Percentiles rank a stretch among this genome's conserved stretches.
Conservation (phyloP, 768 basidiomycete species). For the Suillus subluteus region DNA sequence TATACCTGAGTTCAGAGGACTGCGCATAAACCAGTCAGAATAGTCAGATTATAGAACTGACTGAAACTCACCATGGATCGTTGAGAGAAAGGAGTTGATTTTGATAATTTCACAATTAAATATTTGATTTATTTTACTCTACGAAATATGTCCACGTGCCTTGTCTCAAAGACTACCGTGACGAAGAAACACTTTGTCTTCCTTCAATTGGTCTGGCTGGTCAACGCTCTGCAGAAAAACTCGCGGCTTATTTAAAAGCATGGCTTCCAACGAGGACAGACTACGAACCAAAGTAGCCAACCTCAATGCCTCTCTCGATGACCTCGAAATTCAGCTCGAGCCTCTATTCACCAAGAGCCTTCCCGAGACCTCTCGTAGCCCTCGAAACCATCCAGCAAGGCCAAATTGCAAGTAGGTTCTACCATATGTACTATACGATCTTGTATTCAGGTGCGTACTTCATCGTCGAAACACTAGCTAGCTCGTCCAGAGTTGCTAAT, state of each 20-base stretch:
- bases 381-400: slow-evolving; percentile 79
- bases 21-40: slow-evolving; percentile 29
- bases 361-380: slow-evolving; percentile 61
- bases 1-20: slow-evolving; percentile 94
- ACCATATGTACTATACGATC: slow-evolving; percentile 84
- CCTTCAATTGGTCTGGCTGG: neutral
- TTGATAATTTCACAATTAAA: neutral
- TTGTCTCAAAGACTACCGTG: neutral
- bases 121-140: neutral
- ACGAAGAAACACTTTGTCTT: neutral
- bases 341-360: slow-evolving; percentile 71
- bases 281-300: slow-evolving; percentile 46
- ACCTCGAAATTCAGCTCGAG: slow-evolving; percentile 67
- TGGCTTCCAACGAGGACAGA: slow-evolving; percentile 41
- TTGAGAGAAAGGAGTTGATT: slow-evolving; percentile 5
- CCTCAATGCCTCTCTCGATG: slow-evolving; percentile 63
- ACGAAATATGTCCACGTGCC: neutral
- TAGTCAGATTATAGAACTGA: neutral
- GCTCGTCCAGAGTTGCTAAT: neutral
- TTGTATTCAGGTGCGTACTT: slow-evolving; percentile 76
- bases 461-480: neutral
- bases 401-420: slow-evolving; percentile 78
- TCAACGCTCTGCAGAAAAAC: neutral
- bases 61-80: slow-evolving; percentile 30
- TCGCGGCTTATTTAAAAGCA: slow-evolving; percentile 16